A percentile compares a stretch with the other conserved stretches of the same genome.
phyloP scores from a whole-genome alignment of 2,329 filamentous ascomycete species.

The Thielaviopsis musarum region DNA sequence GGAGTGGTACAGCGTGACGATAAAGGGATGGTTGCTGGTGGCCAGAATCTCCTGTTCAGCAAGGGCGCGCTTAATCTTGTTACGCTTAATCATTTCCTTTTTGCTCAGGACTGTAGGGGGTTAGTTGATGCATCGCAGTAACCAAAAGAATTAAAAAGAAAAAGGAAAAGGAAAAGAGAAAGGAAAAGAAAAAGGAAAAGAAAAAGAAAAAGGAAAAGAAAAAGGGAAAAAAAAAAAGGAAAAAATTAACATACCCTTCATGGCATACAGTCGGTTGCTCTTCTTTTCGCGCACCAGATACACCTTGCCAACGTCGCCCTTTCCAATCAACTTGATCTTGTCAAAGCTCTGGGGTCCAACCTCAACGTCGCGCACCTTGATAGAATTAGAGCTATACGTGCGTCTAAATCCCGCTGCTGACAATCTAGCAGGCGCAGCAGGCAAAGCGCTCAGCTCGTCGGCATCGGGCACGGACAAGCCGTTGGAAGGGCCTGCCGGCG shows the following conservation, averaged over 20 bases:
- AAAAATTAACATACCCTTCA: conserved; percentile 82
- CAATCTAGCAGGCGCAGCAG: conserved; percentile 44
- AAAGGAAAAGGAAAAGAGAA: not conserved
- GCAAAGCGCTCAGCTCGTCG: conserved; percentile 42
- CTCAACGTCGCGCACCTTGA: conserved; percentile 95
- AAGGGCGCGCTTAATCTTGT: conserved; percentile 97
- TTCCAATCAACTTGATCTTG: conserved; percentile 98
- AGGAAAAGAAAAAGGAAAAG: not conserved
- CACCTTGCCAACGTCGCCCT: conserved; percentile 96
- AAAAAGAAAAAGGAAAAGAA: too few species aligned
- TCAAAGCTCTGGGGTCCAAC: conserved; percentile 92
- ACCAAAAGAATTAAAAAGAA: too few species aligned
- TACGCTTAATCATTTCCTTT: conserved; percentile 99
- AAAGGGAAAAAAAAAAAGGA: not conserved
- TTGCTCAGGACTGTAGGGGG: conserved; percentile 68
- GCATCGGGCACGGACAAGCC: conserved; percentile 26
- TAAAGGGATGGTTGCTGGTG: conserved; percentile 97
- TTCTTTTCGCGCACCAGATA: conserved; percentile 98
- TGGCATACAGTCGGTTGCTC: conserved; percentile 83
- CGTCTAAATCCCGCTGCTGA: conserved; percentile 66
- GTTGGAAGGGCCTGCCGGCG: conserved; percentile 17
- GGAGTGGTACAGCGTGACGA: conserved; percentile 94
- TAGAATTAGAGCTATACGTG: conserved; percentile 97
- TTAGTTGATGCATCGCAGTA: too few species aligned
- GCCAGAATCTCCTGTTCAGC: conserved; percentile 96